These are phyloP conservation scores for Cyclocybe aegerita DNA, from an alignment of 768 basidiomycete genomes.

Conservation along the genomic window DNA sequence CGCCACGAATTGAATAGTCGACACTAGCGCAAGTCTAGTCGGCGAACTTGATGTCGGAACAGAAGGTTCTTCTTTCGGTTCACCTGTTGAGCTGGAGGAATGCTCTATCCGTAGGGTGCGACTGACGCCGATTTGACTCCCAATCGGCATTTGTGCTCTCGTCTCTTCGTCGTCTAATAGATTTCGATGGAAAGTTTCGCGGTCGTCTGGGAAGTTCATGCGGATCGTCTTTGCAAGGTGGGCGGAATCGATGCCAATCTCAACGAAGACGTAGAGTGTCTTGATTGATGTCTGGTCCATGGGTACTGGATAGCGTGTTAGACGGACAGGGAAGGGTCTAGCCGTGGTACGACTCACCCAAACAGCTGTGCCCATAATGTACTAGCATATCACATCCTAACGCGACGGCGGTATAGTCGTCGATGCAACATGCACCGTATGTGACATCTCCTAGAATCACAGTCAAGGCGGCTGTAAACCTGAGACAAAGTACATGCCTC, in stretches of 20 bases:
- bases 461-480: slow-evolving; percentile 81
- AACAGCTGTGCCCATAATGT: slow-evolving; percentile 97
- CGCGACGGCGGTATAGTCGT: slow-evolving; percentile 95
- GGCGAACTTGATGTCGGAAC: slow-evolving; percentile 24
- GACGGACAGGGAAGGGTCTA: not conserved
- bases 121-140: slow-evolving; percentile 47
- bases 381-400: slow-evolving; percentile 97
- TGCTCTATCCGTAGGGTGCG: slow-evolving; percentile 66
- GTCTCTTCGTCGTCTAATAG: slow-evolving; percentile 58
- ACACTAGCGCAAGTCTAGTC: slow-evolving; percentile 88
- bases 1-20: slow-evolving; percentile 97
- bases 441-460: slow-evolving; percentile 98
- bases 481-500: slow-evolving; percentile 24
- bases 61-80: slow-evolving; percentile 3
- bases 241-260: slow-evolving; percentile 86
- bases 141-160: slow-evolving; percentile 39
- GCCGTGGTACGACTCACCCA: slow-evolving; percentile 51
- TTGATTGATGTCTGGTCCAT: slow-evolving; percentile 93
- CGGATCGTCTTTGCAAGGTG: slow-evolving; percentile 87
- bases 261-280: slow-evolving; percentile 97
- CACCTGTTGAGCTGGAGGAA: slow-evolving; percentile 11
- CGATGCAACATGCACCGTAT: slow-evolving; percentile 97
- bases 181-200: slow-evolving; percentile 60
- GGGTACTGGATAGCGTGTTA: slow-evolving; percentile 60
- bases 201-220: slow-evolving; percentile 83